Evolutionary conservation across 352 stramenopile genomes (phyloP).

Genomic region (Phytopythium aichiense): DNA sequence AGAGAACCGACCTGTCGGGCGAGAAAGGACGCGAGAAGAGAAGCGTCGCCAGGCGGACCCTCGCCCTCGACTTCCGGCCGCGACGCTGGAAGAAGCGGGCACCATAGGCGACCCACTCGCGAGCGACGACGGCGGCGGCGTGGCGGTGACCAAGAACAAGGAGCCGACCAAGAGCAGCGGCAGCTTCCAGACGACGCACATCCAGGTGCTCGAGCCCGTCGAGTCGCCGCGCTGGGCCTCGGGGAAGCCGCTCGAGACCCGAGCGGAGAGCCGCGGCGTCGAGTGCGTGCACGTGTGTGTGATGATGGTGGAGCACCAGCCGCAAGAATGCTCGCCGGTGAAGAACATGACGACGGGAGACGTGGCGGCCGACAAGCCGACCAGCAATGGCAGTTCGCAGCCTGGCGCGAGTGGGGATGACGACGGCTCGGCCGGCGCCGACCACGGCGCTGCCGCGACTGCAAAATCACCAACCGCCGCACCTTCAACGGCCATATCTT

Average conservation of each 20-base stretch:
- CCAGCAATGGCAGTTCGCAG: constrained; percentile 6
- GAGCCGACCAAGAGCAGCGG: constrained; percentile 20
- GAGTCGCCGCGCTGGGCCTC: constrained; percentile 42
- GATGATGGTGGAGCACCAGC: constrained; percentile 57
- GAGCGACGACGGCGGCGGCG: constrained; percentile 29
- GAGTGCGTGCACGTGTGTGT: constrained; percentile 54
- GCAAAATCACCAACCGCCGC: not conserved
- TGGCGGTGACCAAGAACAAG: constrained; percentile 22
- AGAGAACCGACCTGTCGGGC: no score
- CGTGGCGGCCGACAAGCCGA: constrained; percentile 13
- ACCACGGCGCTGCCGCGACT: not conserved
- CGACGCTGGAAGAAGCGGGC: constrained; percentile 16
- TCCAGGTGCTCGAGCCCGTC: constrained; percentile 51
- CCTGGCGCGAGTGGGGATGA: constrained; percentile 4
- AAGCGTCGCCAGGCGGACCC: not conserved
- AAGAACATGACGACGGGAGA: constrained; percentile 4
- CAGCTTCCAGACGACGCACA: constrained; percentile 33
- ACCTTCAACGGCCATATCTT: not conserved
- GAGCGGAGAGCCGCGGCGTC: constrained; percentile 18
- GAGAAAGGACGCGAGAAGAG: not conserved
- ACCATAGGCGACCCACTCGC: constrained; percentile 45
- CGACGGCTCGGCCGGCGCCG: not conserved
- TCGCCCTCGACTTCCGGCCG: constrained; percentile 4
- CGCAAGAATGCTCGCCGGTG: constrained; percentile 24
- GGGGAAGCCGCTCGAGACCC: constrained; percentile 24